Conservation (phyloP, 2,329 filamentous ascomycete genomes). For the Chaetomium strumarium region DNA sequence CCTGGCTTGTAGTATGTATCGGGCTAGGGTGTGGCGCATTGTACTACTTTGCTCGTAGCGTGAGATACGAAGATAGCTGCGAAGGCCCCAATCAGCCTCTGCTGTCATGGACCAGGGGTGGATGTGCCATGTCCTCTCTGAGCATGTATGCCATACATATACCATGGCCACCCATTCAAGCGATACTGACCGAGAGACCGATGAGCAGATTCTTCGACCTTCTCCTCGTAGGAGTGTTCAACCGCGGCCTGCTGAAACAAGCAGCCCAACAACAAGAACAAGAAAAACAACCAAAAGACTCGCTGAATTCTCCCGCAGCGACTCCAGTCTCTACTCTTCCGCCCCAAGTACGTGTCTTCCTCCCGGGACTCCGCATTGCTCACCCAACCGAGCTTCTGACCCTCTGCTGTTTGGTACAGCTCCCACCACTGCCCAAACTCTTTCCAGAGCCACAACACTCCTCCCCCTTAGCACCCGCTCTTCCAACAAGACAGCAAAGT, state of each 20-base stretch:
- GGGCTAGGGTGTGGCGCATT: slow-evolving; percentile 20
- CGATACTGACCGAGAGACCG: neutral
- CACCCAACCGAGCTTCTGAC: neutral
- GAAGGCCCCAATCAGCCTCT: neutral
- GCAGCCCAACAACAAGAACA: slow-evolving; percentile 1
- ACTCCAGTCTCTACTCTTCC: neutral
- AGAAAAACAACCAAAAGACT: neutral
- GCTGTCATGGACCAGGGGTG: slow-evolving; percentile 19
- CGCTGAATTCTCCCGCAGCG: neutral
- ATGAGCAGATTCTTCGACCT: slow-evolving; percentile 22
- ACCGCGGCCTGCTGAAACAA: slow-evolving; percentile 2
- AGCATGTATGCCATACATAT: slow-evolving; percentile 15
- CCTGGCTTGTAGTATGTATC: slow-evolving; percentile 10
- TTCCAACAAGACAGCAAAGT: neutral
- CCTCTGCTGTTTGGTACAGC: too few species aligned
- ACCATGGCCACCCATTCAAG: neutral
- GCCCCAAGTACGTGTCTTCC: neutral
- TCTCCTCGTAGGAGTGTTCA: slow-evolving; percentile 23
- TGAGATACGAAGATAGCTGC: neutral
- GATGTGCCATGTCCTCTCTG: slow-evolving; percentile 16
- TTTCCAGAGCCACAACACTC: neutral
- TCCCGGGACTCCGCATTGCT: neutral
- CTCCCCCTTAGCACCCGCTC: too few species aligned
- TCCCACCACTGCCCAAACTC: too few species aligned
- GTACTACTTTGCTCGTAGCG: slow-evolving; percentile 17